phyloP scores from a whole-genome alignment of 192 early-diverging fungal genomes.

The Coemansia sp. region DNA sequence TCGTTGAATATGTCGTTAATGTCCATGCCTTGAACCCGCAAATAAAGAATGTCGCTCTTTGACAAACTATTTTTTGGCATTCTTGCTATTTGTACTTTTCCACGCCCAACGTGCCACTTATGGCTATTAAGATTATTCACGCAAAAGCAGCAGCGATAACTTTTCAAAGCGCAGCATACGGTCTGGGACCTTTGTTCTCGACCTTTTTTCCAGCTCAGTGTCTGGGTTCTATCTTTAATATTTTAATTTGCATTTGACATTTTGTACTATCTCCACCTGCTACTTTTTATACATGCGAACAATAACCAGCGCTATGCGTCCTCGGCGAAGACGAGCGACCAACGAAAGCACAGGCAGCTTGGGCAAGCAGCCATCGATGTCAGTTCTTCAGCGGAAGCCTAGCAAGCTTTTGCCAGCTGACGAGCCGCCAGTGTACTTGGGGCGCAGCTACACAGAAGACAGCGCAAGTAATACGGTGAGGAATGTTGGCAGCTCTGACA shows the following conservation, averaged over 20 bases:
- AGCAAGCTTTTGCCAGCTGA: background rate
- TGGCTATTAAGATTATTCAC: no score
- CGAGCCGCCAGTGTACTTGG: background rate
- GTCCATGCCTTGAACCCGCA: constrained; percentile 22
- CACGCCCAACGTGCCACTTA: no score
- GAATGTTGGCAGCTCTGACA: background rate
- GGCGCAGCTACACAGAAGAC: background rate
- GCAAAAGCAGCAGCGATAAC: no score
- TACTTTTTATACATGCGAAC: constrained; percentile 18
- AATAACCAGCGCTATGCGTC: constrained; percentile 40
- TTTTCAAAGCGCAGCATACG: no score
- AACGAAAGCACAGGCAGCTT: constrained; percentile 9
- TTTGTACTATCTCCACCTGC: background rate
- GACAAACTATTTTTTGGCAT: no score
- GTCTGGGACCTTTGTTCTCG: no score
- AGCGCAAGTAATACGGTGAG: background rate
- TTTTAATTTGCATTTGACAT: background rate
- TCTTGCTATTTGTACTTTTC: no score
- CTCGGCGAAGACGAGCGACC: constrained; percentile 25
- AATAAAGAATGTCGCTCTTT: no score
- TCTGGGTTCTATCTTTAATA: background rate
- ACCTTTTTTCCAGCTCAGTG: no score
- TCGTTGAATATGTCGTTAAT: constrained; percentile 53
- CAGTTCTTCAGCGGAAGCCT: background rate
- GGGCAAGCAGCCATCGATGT: background rate